Base-by-base conservation (phyloP, 192 early-diverging fungal species). In the Linnemannia elongata region DNA sequence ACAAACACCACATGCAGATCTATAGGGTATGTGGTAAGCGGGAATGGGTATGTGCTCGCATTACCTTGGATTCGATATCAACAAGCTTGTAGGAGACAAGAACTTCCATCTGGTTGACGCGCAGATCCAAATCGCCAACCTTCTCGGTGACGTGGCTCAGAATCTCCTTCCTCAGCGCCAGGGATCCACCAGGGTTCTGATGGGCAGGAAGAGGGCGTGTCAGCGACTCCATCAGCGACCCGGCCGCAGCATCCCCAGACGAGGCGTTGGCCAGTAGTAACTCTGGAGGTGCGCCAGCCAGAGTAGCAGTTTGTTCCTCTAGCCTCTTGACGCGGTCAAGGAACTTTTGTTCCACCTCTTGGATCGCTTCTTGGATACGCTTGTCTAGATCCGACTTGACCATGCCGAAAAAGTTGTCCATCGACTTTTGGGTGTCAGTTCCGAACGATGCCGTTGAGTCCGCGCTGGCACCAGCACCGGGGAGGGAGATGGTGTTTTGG, bases 311-410 rank as follows among this genome's bases (percentile, higher is more conserved):
- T 4, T 87, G 79, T 35, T 81, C 63, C 44, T 87, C 85, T 13
- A 87, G 54, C 49, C 60, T 81, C 38, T 81, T 76, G 24, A 87
- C 85, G 22, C 85, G 85, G 52, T 87, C 49, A 45, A 87, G 66
- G 52, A 87, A 87, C 76, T 87, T 87, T 81, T 87, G 79, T 24
- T 87, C 85, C 33, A 87, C 85, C 66, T 87, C 85, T 69, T 81
- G 85, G 38, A 87, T 87, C 1, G 85, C 85, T 47, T 87, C 79
- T 78, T 87, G 85, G 54, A 87, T 87, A 22, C 85, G 79, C 52
- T 87, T 81, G 72, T 87, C 85, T 5, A 87, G 68, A 38, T 87
- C 85, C 4, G 79, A 77, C 76, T 87, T 87, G 57, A 87, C 85
- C 79, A 87, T 87, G 30, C 85, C 80, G 39, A 87, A 87, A 81